Percentiles rank a stretch among this genome's conserved stretches.
phyloP scores from a whole-genome alignment of 75 land plant species.

The Pinus albicaulis region DNA sequence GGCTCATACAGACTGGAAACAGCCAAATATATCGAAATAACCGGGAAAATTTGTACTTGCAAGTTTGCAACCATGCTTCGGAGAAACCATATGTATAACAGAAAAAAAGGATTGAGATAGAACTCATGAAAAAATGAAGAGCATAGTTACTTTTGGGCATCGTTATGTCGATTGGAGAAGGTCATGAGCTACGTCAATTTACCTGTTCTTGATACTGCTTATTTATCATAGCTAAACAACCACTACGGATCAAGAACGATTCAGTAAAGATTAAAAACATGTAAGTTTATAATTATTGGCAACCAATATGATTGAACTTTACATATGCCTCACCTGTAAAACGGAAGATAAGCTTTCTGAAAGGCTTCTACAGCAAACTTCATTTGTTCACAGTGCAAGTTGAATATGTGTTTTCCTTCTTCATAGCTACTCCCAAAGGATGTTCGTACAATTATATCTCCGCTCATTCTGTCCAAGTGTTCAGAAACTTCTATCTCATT shows the following conservation, averaged over 20 bases:
- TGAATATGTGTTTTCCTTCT: conserved; percentile 56
- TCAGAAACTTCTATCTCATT: conserved; percentile 67
- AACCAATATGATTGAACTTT: neutral
- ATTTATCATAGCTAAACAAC: neutral
- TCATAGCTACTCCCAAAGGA: conserved; percentile 75
- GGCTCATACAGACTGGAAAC: no score
- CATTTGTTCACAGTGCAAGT: conserved; percentile 37
- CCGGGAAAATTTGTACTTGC: no score
- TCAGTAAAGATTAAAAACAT: neutral
- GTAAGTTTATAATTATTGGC: neutral
- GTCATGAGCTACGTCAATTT: no score
- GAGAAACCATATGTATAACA: neutral
- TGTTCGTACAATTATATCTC: conserved; percentile 64
- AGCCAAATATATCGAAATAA: neutral
- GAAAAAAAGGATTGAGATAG: neutral
- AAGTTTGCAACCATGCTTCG: neutral
- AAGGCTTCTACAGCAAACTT: conserved; percentile 18
- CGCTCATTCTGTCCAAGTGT: conserved; percentile 34
- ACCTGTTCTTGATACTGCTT: no score
- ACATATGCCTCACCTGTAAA: conserved; percentile 24
- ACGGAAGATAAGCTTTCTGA: conserved; percentile 34
- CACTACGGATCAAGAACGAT: neutral
- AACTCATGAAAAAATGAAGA: no score
- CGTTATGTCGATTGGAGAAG: no score
- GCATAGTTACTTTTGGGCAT: no score